phyloP scores from a whole-genome alignment of 2,329 filamentous ascomycete genomes.

The Xenoacremonium recifei region DNA sequence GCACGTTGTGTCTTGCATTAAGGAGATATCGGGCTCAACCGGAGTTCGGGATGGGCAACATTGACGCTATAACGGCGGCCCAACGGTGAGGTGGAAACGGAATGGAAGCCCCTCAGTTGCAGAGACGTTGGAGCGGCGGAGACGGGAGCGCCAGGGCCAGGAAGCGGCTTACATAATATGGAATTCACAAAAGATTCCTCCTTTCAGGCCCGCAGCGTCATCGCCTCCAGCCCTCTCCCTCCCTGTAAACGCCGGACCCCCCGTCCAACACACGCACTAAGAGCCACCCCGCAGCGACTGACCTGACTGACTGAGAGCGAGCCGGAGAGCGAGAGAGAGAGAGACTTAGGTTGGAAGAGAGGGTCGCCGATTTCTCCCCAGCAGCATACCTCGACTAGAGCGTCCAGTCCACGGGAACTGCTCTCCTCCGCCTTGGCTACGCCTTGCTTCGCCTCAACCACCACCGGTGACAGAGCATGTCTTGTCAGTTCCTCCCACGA shows the following conservation, averaged over 20 bases:
- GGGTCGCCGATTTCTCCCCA: too few species aligned
- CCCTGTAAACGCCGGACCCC: neutral
- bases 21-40: neutral
- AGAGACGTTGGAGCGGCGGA: neutral
- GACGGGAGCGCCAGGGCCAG: conserved; percentile 45
- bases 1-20: neutral
- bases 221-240: neutral
- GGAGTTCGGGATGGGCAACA: neutral
- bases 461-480: conserved; percentile 17
- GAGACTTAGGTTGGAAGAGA: too few species aligned
- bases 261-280: too few species aligned
- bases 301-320: too few species aligned
- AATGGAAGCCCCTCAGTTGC: neutral
- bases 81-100: neutral
- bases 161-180: conserved; percentile 32
- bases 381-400: too few species aligned
- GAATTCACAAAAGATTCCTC: conserved; percentile 24
- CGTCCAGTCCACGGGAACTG: too few species aligned
- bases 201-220: conserved; percentile 1
- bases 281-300: too few species aligned
- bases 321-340: too few species aligned
- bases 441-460: too few species aligned
- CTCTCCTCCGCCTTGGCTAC: too few species aligned
- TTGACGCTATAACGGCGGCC: neutral
- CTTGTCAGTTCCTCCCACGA: conserved; percentile 13